Conservation (phyloP, 2,329 filamentous ascomycete genomes). For the Cercospora zeae-maydis region DNA sequence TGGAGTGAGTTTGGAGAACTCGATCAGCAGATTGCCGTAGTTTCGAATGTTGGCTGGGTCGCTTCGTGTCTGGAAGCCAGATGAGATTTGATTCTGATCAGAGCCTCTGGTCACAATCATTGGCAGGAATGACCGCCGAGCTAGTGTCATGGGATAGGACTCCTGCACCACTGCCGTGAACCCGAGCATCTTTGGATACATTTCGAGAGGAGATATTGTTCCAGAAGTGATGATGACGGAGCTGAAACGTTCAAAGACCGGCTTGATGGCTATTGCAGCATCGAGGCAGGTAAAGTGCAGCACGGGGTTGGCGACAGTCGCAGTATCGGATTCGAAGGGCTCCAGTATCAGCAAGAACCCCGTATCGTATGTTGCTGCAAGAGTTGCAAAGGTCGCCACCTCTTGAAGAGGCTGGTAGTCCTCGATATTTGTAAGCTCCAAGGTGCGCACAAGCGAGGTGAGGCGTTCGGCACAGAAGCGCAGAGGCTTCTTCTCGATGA, state of each 20-base stretch:
- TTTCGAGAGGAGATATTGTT: conserved; percentile 93
- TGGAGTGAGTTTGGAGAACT: conserved; percentile 93
- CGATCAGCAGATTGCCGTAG: conserved; percentile 87
- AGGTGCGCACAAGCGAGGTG: conserved; percentile 87
- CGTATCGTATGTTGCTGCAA: conserved; percentile 94
- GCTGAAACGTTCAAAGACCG: conserved; percentile 94
- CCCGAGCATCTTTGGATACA: conserved; percentile 98
- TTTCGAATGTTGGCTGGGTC: conserved; percentile 96
- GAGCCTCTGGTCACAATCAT: conserved; percentile 96
- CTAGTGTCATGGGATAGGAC: conserved; percentile 95
- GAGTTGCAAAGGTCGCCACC: conserved; percentile 93
- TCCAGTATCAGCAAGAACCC: conserved; percentile 96
- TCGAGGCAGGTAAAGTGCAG: conserved; percentile 95
- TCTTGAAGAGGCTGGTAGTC: conserved; percentile 96
- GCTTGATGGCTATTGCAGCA: conserved; percentile 95
- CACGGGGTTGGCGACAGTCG: conserved; percentile 93
- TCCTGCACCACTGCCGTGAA: conserved; percentile 92
- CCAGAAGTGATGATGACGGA: conserved; percentile 98
- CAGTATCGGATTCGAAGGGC: conserved; percentile 91
- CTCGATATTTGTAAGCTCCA: conserved; percentile 96
- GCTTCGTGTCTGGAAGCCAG: conserved; percentile 90
- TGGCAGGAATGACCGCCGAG: conserved; percentile 88
- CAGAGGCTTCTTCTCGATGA: conserved; percentile 93
- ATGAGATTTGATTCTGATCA: conserved; percentile 89
- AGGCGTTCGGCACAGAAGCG: conserved; percentile 92